These are phyloP conservation scores for Kwoniella sp. DNA, from an alignment of 768 basidiomycete species.

Conservation along the genomic window DNA sequence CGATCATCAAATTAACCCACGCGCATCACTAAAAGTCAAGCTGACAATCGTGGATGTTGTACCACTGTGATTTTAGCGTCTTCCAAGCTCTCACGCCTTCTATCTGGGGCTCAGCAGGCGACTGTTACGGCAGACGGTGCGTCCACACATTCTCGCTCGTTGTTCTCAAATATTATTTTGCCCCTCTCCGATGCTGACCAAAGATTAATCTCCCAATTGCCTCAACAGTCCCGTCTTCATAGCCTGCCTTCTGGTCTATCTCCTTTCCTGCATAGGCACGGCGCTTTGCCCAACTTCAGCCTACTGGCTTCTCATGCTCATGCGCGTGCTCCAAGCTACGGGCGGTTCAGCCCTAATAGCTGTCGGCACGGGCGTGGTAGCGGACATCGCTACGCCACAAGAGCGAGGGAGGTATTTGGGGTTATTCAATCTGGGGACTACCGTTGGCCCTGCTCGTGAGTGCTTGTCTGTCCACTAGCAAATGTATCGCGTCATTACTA, in stretches of 20 bases:
- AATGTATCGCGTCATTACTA: background rate
- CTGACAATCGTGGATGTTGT: background rate
- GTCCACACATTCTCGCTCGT: background rate
- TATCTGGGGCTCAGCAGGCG: conserved; percentile 70
- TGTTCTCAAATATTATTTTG: background rate
- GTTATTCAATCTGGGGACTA: conserved; percentile 59
- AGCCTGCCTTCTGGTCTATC: conserved; percentile 66
- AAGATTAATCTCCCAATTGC: background rate
- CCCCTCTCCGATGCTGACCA: background rate
- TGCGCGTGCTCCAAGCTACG: conserved; percentile 70
- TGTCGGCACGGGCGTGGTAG: conserved; percentile 70
- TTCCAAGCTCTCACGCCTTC: conserved; percentile 59
- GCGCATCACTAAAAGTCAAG: too few species aligned
- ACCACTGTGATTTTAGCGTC: conserved; percentile 13
- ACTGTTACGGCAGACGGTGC: conserved; percentile 44
- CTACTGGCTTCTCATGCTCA: conserved; percentile 79
- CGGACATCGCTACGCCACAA: conserved; percentile 71
- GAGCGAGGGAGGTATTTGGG: conserved; percentile 78
- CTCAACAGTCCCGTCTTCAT: conserved; percentile 55
- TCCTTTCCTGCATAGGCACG: conserved; percentile 68
- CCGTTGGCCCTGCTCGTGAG: conserved; percentile 38
- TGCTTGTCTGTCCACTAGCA: background rate
- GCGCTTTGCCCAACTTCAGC: conserved; percentile 64
- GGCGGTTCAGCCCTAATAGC: conserved; percentile 13
- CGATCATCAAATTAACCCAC: too few species aligned